phyloP scores from a whole-genome alignment of 2,329 filamentous ascomycete genomes.

The Penicillium psychrosexuale region DNA sequence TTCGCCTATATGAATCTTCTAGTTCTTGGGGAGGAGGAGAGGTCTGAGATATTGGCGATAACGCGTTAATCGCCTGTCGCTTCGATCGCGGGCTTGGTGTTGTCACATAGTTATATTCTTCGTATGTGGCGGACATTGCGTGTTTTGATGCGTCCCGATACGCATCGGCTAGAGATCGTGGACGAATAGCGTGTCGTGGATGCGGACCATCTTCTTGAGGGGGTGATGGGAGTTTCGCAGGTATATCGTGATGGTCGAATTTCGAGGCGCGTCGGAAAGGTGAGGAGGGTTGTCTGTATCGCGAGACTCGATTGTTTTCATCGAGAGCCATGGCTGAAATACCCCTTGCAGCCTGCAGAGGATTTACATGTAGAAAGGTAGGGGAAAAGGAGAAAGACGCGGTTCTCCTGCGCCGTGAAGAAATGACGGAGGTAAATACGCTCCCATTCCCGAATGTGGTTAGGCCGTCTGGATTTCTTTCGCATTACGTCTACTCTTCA shows the following conservation, averaged over 20 bases:
- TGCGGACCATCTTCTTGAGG: conserved; percentile 27
- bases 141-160: conserved; percentile 37
- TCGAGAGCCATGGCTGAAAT: conserved; percentile 32
- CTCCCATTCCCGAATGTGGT: conserved; percentile 24
- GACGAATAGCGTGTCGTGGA: conserved; percentile 35
- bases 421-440: conserved; percentile 13
- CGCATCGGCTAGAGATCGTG: conserved; percentile 40
- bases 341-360: conserved; percentile 11
- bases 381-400: neutral
- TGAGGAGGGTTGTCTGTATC: conserved; percentile 30
- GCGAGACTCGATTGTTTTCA: conserved; percentile 26
- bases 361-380: neutral
- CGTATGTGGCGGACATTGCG: conserved; percentile 16
- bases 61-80: conserved; percentile 22
- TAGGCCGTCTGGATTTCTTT: conserved; percentile 7
- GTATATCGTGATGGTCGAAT: conserved; percentile 28
- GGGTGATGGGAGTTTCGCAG: conserved; percentile 30
- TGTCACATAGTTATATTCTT: conserved; percentile 16
- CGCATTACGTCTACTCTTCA: neutral
- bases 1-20: conserved; percentile 39
- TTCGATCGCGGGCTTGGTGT: conserved; percentile 34
- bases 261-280: conserved; percentile 34
- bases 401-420: neutral
- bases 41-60: conserved; percentile 33
- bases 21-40: conserved; percentile 41